Percentiles rank a stretch among this genome's conserved stretches.
Evolutionary conservation across 106 monocot species (phyloP).

Genomic region (Hemerocallis citrina): DNA sequence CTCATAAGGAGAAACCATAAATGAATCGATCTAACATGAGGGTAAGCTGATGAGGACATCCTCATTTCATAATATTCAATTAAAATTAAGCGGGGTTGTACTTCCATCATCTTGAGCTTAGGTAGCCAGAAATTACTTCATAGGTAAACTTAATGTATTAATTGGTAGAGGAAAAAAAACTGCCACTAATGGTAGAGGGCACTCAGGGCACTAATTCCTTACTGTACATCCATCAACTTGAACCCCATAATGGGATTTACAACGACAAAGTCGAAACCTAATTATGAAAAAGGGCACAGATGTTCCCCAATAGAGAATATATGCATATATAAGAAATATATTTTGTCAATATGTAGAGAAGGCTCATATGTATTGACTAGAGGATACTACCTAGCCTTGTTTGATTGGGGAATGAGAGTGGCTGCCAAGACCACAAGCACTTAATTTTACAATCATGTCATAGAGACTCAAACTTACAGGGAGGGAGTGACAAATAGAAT

Average conservation of each 20-base stretch:
- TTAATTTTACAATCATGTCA: constrained; percentile 18
- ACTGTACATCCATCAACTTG: background rate
- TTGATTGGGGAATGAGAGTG: constrained; percentile 22
- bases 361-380: constrained; percentile 1
- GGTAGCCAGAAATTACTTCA: background rate
- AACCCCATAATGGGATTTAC: constrained; percentile 1
- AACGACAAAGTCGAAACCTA: background rate
- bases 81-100: no score
- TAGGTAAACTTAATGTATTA: background rate
- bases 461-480: background rate
- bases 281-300: constrained; percentile 1
- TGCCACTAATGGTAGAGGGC: background rate
- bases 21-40: no score
- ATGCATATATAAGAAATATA: constrained; percentile 3
- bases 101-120: background rate
- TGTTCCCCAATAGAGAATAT: constrained; percentile 4
- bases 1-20: no score
- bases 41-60: no score
- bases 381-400: constrained; percentile 3
- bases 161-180: background rate
- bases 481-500: background rate
- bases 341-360: background rate
- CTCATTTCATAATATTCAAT: no score
- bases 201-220: no score
- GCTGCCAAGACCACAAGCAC: constrained; percentile 14